These are phyloP conservation scores for Sporormia fimetaria DNA, from an alignment of 495 filamentous ascomycete genomes.

Conservation along the genomic window DNA sequence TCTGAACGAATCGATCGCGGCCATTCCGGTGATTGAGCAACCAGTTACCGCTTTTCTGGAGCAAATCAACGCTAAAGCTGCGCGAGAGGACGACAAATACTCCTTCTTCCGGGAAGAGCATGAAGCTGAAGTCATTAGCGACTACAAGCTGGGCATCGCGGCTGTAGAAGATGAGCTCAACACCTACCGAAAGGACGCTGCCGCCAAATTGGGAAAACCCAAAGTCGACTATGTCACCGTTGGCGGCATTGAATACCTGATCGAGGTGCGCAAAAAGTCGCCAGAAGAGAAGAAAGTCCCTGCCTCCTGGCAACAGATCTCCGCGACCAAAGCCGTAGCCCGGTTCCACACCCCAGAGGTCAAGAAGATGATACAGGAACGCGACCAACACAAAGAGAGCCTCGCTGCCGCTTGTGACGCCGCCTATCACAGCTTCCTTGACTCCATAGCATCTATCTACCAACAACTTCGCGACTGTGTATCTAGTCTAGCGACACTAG, in stretches of 20 bases:
- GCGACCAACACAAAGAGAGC: conserved; percentile 90
- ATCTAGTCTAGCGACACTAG: conserved; percentile 72
- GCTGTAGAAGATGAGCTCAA: conserved; percentile 79
- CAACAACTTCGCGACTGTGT: conserved; percentile 82
- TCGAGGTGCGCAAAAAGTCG: conserved; percentile 71
- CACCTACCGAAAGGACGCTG: conserved; percentile 59
- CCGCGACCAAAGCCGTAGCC: conserved; percentile 82
- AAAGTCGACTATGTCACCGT: conserved; percentile 67
- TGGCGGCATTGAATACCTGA: conserved; percentile 83
- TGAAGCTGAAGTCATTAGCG: conserved; percentile 73
- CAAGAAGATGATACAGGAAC: conserved; percentile 65
- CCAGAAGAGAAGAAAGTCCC: conserved; percentile 67
- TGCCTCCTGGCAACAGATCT: conserved; percentile 88
- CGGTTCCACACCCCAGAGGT: conserved; percentile 94
- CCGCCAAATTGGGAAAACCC: conserved; percentile 55
- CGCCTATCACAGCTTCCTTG: conserved; percentile 62
- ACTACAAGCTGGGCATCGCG: conserved; percentile 85
- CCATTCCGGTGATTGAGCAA: conserved; percentile 63
- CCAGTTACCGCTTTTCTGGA: conserved; percentile 64
- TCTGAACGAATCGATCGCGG: conserved; percentile 60
- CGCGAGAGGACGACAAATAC: conserved; percentile 82
- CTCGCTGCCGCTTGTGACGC: conserved; percentile 84
- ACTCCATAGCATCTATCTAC: conserved; percentile 67
- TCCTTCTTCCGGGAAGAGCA: conserved; percentile 78
- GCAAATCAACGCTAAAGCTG: conserved; percentile 75